Percentiles rank a stretch among this genome's conserved stretches.
Conservation (phyloP, 2,329 filamentous ascomycete species). For the Alternaria solani region DNA sequence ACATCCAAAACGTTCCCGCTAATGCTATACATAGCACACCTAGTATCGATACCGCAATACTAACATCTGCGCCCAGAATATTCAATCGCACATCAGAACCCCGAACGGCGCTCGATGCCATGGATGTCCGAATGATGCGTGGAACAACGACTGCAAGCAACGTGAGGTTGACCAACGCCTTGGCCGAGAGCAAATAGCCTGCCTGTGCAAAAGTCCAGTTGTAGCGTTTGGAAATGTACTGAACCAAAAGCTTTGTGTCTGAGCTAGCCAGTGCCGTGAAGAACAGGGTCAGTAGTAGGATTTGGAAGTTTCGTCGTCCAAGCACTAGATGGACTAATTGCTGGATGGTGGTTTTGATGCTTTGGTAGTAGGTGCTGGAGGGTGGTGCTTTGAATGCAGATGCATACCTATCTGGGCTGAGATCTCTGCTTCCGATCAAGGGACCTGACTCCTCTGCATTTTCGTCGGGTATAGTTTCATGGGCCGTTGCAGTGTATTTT, state of each 20-base stretch:
- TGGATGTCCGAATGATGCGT: conserved; percentile 41
- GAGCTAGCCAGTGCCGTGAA: conserved; percentile 50
- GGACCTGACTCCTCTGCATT: conserved; percentile 30
- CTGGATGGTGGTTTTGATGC: conserved; percentile 21
- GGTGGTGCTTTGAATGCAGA: conserved; percentile 37
- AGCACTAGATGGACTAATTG: conserved; percentile 30
- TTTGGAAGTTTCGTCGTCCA: conserved; percentile 45
- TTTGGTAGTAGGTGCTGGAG: conserved; percentile 17
- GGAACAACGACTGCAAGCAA: conserved; percentile 46
- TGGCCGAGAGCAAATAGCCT: conserved; percentile 50
- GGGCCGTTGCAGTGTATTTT: neutral
- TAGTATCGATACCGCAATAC: conserved; percentile 44
- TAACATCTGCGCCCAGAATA: conserved; percentile 41
- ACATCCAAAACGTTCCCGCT: conserved; percentile 43
- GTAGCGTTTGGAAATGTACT: conserved; percentile 52
- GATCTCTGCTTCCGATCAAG: conserved; percentile 27
- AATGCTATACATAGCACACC: conserved; percentile 47
- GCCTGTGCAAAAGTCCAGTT: conserved; percentile 50
- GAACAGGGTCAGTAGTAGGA: conserved; percentile 45
- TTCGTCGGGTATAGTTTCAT: neutral
- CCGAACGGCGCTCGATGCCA: conserved; percentile 30
- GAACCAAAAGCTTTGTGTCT: conserved; percentile 49
- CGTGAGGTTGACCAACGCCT: conserved; percentile 48
- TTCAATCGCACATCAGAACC: conserved; percentile 43
- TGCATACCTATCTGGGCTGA: conserved; percentile 23